Conservation (phyloP, 177 flowering plant species). For the Vitis hybrid region DNA sequence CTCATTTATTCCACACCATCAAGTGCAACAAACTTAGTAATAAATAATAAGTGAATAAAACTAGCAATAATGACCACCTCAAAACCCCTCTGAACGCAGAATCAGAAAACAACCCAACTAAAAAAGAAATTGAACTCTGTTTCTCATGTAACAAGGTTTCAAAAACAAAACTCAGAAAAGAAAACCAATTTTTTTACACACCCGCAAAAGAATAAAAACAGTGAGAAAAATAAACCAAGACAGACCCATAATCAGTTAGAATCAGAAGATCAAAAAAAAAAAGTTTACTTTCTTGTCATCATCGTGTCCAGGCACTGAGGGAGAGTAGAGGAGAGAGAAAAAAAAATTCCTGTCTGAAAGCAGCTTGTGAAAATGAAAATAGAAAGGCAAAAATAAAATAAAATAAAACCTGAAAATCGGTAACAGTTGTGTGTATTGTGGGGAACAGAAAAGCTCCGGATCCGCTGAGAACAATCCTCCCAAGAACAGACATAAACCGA, state of each 20-base stretch:
- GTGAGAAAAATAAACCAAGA: conserved; percentile 12
- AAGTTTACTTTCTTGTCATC: conserved; percentile 10
- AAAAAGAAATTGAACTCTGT: not conserved
- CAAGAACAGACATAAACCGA: conserved; percentile 41
- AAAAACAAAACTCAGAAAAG: not conserved
- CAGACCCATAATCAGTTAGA: conserved; percentile 5
- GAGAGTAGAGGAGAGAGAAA: conserved; percentile 5
- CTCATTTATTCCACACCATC: not conserved
- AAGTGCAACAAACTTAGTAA: not conserved
- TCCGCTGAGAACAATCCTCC: conserved; percentile 27
- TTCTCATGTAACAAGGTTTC: not conserved
- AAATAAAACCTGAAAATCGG: conserved; percentile 49
- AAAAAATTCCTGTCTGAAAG: not conserved
- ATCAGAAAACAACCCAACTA: not conserved
- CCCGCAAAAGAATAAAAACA: not conserved
- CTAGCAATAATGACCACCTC: not conserved
- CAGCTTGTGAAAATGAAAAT: not conserved
- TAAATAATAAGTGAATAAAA: not conserved
- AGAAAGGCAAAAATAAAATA: conserved; percentile 11
- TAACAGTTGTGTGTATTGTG: conserved; percentile 36
- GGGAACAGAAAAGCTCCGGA: conserved; percentile 56
- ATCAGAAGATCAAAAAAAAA: not conserved
- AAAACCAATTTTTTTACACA: not conserved
- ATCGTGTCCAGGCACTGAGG: conserved; percentile 4
- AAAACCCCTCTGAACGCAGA: not conserved